These are phyloP conservation scores for Calocera viscosa DNA, from an alignment of 768 basidiomycete species.

Conservation along the genomic window DNA sequence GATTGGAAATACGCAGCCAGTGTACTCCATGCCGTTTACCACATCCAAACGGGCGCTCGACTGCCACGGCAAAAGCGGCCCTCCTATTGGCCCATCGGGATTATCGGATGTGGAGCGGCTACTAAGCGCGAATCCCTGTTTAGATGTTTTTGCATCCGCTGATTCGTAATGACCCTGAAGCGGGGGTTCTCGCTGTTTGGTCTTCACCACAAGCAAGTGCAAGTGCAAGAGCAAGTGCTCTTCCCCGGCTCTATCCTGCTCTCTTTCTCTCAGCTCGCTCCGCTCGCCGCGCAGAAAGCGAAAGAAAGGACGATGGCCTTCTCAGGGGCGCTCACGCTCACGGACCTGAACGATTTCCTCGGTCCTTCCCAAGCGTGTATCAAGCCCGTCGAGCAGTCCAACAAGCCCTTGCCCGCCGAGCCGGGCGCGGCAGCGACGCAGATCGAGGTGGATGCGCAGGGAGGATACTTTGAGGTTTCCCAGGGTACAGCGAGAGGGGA, in stretches of 20 bases:
- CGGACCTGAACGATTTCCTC: slow-evolving; percentile 94
- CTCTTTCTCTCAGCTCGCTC: neutral
- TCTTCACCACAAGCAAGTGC: neutral
- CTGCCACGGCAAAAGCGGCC: neutral
- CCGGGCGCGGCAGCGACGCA: slow-evolving; percentile 55
- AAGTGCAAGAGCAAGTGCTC: neutral
- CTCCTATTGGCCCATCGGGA: neutral
- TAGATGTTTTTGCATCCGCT: neutral
- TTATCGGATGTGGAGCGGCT: slow-evolving; percentile 5
- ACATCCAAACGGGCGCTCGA: neutral
- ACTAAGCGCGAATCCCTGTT: neutral
- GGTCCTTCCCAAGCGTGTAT: slow-evolving; percentile 95
- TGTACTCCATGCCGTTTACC: too few relatives aligned
- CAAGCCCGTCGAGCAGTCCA: slow-evolving; percentile 67
- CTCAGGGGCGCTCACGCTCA: slow-evolving; percentile 77
- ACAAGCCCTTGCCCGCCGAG: slow-evolving; percentile 27
- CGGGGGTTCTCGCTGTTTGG: neutral
- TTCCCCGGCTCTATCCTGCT: neutral
- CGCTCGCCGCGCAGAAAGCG: too few relatives aligned
- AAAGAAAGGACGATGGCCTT: slow-evolving; percentile 62
- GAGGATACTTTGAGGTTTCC: slow-evolving; percentile 75
- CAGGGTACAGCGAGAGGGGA: slow-evolving; percentile 15
- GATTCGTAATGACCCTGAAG: slow-evolving; percentile 1
- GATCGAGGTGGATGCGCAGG: slow-evolving; percentile 74
- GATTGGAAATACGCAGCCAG: too few relatives aligned